Conservation (phyloP, 805 yeast species). For the Ogataea sp. region DNA sequence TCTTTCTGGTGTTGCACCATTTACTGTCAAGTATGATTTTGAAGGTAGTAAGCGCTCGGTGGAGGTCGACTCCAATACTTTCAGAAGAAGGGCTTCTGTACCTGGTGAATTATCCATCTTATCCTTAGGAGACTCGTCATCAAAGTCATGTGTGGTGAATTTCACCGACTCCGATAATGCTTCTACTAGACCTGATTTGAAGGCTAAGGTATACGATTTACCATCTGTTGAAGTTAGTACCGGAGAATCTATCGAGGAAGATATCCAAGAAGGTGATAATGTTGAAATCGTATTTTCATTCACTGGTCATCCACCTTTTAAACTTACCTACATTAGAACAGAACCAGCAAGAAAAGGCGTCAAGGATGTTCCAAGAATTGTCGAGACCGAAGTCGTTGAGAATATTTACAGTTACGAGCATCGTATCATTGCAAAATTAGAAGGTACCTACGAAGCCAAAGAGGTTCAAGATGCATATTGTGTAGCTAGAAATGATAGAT, state of each 20-base stretch:
- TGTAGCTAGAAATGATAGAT: slow-evolving; percentile 25
- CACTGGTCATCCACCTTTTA: slow-evolving; percentile 86
- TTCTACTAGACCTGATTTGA: slow-evolving; percentile 19
- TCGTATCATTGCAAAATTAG: slow-evolving; percentile 68
- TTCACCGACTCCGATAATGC: slow-evolving; percentile 30
- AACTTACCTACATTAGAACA: slow-evolving; percentile 75
- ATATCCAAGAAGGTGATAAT: slow-evolving; percentile 91
- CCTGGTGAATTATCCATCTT: slow-evolving; percentile 70
- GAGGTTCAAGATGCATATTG: slow-evolving; percentile 85
- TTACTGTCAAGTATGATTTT: slow-evolving; percentile 66
- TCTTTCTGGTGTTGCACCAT: slow-evolving; percentile 75
- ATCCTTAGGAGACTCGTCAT: slow-evolving; percentile 65
- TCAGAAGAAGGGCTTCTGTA: slow-evolving; percentile 66
- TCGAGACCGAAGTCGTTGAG: slow-evolving; percentile 53
- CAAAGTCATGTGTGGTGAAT: slow-evolving; percentile 63
- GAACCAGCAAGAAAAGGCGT: slow-evolving; percentile 16
- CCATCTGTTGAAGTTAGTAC: slow-evolving; percentile 78
- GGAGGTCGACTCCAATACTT: slow-evolving; percentile 27
- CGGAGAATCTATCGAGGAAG: slow-evolving; percentile 69
- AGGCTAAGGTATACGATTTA: slow-evolving; percentile 33
- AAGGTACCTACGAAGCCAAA: slow-evolving; percentile 91
- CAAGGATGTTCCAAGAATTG: slow-evolving; percentile 31
- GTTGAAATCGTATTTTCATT: slow-evolving; percentile 80
- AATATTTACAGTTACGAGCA: slow-evolving; percentile 64
- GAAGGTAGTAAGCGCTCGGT: slow-evolving; percentile 55